Evolutionary conservation across 805 yeast species (phyloP), one percentile per base, ranked within the genome.

Genomic region (Myxozyma monticola): DNA sequence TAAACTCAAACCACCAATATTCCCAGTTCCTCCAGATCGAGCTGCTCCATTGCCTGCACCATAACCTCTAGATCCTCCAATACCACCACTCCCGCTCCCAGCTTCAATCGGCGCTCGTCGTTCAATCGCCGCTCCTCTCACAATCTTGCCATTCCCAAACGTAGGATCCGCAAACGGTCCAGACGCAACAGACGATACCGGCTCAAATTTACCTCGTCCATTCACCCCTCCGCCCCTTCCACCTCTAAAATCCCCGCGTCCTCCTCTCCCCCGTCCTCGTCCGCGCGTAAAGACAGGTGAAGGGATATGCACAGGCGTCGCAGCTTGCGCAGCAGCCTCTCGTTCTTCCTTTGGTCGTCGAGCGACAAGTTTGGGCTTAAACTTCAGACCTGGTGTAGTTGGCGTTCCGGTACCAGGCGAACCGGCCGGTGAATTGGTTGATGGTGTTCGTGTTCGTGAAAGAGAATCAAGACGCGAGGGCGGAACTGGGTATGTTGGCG

Each of bases 281-380:
- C 49, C 54, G 18, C 52, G 34, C 3, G 40, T 3, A 15, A 45
- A 22, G 9, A 49, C 30, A n/a, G 49, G 30, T 3, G 45, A 26
- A 6, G 49, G 42, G 12, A 33, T 20, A 10, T 30, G 24, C 10
- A 42, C 28, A 12, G 42, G 31, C 28, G 38, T 24, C n/a, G 42
- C 20, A 20, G 47, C 31, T 3, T 52, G 53, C 14, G 59, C 56
- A 1, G 46, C 42, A 10, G 59, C 57, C 42, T 54, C 59, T 15
- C 59, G 52, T 25, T 54, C 59, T 51, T 84, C 88, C 59, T 85
- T 83, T 3, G 87, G 71, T 66, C 84, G 80, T 69, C 96, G 74
- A 0, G 88, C 88, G 37, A 87, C 91, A 1, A 75, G 81, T 66
- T 87, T 87, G 1, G 96, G 96, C 68, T 83, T 85, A 68, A 87